Evolutionary conservation across 257 asterid genomes (phyloP), one percentile per base, ranked within the genome.

Genomic region (Capsicum pubescens): DNA sequence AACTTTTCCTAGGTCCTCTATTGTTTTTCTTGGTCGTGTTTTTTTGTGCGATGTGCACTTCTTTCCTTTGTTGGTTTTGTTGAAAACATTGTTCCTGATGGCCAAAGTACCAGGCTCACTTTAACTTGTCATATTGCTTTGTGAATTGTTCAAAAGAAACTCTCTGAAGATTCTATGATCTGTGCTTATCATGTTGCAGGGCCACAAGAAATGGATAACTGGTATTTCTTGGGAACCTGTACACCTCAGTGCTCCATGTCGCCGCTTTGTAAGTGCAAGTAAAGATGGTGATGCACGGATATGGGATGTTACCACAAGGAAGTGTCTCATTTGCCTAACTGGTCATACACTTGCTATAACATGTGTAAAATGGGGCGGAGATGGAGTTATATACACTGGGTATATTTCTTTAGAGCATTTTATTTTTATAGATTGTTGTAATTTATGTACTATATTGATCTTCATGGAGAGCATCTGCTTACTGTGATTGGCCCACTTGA

Each of bases 211-310:
- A 93, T 94, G 98, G 99, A 91, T 96, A 85, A 96, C 99, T 82
- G 99, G 98, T 84, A 90, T 96, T 84, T 92, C 98, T 57, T 96
- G 99, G 99, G 99, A 96, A 85, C 99, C 99, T 15, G 89, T 92
- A 86, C 99, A 96, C 88, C 95, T 94, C 54, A 91, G 70, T 88
- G 94, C 98, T 83, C 99, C 99, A 56, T 88, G 92, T 79, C 97
- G 99, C 71, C 98, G 98, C 55, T 92, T 95, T 79, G 99, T 95
- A 39, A 95, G 98, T 90, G 92, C 95, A 61, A 94, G 98, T 90
- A 96, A 96, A 92, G 99, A 96, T 89, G 99, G 99, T 52, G 98
- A 94, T 93, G 98, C 99, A 69, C 94, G 98, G 85, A 96, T 96
- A 89, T 96, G 98, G 99, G 99, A 96, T 86, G 93, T 89, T 83